Evolutionary conservation across 225 moss, liverwort and hornwort species (phyloP).

Genomic region (Physcomitrellopsis africana): DNA sequence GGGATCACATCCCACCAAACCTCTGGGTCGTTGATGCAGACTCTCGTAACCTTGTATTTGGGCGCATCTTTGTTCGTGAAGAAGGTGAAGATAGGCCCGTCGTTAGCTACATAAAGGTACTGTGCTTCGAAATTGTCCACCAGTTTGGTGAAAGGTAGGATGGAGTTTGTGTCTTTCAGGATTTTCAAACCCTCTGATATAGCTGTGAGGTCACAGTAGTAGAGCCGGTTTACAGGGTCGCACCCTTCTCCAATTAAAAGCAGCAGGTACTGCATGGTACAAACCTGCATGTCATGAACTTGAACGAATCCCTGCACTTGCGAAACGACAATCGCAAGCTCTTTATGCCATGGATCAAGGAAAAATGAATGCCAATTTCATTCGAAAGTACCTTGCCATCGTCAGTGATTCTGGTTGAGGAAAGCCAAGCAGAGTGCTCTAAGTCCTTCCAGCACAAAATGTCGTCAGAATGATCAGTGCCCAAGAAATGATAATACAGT

Average conservation of each 20-base stretch:
- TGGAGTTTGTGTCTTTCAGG: constrained; percentile 41
- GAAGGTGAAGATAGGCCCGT: constrained; percentile 78
- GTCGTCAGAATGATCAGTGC: constrained; percentile 77
- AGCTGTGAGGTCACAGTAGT: constrained; percentile 69
- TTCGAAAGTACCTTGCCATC: constrained; percentile 69
- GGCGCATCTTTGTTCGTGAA: constrained; percentile 80
- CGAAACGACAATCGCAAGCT: background rate
- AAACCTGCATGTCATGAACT: constrained; percentile 7
- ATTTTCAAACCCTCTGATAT: constrained; percentile 53
- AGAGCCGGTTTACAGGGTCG: constrained; percentile 75
- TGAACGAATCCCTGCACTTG: background rate
- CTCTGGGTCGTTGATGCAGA: constrained; percentile 67
- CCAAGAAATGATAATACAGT: constrained; percentile 76
- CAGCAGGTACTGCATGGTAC: constrained; percentile 62
- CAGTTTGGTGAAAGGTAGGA: constrained; percentile 63
- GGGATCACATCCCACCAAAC: constrained; percentile 76
- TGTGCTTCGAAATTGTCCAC: constrained; percentile 88
- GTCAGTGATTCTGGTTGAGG: constrained; percentile 63
- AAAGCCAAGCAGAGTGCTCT: constrained; percentile 63
- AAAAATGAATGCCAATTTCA: constrained; percentile 5
- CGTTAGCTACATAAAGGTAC: constrained; percentile 73
- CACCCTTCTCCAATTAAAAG: constrained; percentile 70
- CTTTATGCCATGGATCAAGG: background rate
- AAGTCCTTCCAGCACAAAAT: constrained; percentile 80
- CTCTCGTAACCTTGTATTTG: constrained; percentile 75